phyloP scores from a whole-genome alignment of 139 green algal genomes.

The Micromonas commoda region DNA sequence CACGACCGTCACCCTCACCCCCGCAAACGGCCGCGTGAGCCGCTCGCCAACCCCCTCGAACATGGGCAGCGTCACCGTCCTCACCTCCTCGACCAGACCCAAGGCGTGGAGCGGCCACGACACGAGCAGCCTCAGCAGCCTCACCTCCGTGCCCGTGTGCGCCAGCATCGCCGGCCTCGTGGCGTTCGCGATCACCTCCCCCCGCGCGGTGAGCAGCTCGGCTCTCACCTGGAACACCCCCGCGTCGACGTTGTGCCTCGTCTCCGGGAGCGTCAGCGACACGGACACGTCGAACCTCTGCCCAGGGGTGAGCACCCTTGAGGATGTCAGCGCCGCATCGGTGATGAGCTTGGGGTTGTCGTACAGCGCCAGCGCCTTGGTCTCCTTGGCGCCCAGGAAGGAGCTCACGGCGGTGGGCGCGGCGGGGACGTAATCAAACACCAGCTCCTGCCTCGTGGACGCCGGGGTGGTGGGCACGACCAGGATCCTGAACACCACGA shows the following conservation, averaged over 20 bases:
- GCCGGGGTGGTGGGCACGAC: background rate
- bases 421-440: background rate
- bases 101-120: background rate
- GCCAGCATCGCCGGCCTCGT: background rate
- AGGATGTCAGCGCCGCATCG: background rate
- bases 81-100: slow-evolving; percentile 5
- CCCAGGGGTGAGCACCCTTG: background rate
- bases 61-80: background rate
- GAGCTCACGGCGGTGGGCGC: background rate
- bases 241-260: background rate
- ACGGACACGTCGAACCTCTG: slow-evolving; percentile 11
- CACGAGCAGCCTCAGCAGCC: background rate
- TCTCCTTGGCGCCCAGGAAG: background rate
- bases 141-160: background rate
- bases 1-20: background rate
- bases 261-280: slow-evolving; percentile 5
- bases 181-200: background rate
- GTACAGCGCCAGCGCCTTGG: background rate
- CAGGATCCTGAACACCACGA: background rate
- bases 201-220: background rate
- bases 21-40: background rate
- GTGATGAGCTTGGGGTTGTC: background rate
- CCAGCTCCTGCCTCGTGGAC: background rate
- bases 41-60: background rate
- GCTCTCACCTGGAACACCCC: slow-evolving; percentile 25